These are phyloP conservation scores for Aulographum hederae DNA, from an alignment of 2,329 filamentous ascomycete genomes.

Conservation along the genomic window DNA sequence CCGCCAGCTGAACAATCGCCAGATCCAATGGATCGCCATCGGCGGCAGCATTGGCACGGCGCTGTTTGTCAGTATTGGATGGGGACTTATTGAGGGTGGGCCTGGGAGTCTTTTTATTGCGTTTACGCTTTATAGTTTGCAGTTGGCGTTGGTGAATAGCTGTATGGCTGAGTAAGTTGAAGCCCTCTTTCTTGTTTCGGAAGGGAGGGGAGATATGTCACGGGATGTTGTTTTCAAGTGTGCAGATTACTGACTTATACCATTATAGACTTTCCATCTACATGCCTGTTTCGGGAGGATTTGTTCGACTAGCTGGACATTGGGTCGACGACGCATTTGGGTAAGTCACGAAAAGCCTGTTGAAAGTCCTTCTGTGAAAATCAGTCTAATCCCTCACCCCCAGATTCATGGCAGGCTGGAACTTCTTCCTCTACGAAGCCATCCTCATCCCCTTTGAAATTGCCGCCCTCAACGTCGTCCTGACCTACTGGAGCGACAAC, in stretches of 20 bases:
- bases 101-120: conserved; percentile 38
- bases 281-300: conserved; percentile 44
- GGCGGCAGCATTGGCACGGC: conserved; percentile 24
- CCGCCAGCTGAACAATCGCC: conserved; percentile 1
- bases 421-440: conserved; percentile 33
- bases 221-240: too few species aligned
- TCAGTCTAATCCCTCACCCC: neutral
- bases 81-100: conserved; percentile 31
- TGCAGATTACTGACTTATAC: too few species aligned
- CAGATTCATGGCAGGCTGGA: conserved; percentile 25
- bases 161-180: too few species aligned
- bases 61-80: conserved; percentile 43
- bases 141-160: conserved; percentile 46
- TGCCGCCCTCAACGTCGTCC: conserved; percentile 22
- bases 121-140: conserved; percentile 34
- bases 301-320: conserved; percentile 44
- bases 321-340: conserved; percentile 50
- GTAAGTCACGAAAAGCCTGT: too few species aligned
- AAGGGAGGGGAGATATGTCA: too few species aligned
- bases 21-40: conserved; percentile 22
- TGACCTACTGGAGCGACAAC: conserved; percentile 6
- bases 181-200: too few species aligned
- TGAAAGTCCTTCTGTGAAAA: conserved; percentile 27
- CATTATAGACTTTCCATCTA: conserved; percentile 43
- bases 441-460: conserved; percentile 34